Base-by-base conservation (phyloP, 768 basidiomycete genomes). In the Mycena capillaripes region DNA sequence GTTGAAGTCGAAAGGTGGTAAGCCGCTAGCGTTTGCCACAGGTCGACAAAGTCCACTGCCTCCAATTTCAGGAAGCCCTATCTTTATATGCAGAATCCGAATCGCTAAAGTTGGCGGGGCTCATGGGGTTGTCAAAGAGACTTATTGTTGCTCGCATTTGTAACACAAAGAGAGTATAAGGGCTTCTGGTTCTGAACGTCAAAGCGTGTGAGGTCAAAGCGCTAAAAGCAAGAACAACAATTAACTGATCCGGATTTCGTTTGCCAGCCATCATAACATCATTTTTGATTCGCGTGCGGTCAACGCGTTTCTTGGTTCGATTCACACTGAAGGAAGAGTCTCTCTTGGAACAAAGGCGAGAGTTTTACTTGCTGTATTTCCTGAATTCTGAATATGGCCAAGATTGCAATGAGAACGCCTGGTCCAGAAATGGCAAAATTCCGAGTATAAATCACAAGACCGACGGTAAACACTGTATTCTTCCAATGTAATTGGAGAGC, bases 111-210 rank as follows among this genome's bases (percentile, higher is more conserved):
- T 56, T 61, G 55, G 52, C 42, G 30, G 36, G 53, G 30, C 17
- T 34, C 23, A 48, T n/a, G 40, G 50, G 48, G 62, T 70, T 63
- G 69, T 50, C 63, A 71, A 29, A 65, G 70, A 42, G 40, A 71
- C 70, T 38, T 42, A 59, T 59, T 52, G 38, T 55, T 44, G 50
- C 58, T 44, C 58, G n/a, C 14, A 58, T 67, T 67, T 69, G 23
- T 52, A 36, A 44, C 40, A 69, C 68, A 69, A 69, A 53, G 67
- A 42, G n/a, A 69, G 50, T 44, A 69, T 40, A 62, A 44, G 38
- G 14, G 4, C 44, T 14, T 58, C 36, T 14, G 36, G 50, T n/a
- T n/a, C n/a, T 57, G 46, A 59, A 50, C 32, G 16, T 60, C 66
- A 68, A 38, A 42, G 48, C 58, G 66, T 60, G 66, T 25, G 66